Evolutionary conservation across 352 stramenopile species (phyloP), one percentile per base, ranked within the genome.

Genomic region (Plasmopara muralis): DNA sequence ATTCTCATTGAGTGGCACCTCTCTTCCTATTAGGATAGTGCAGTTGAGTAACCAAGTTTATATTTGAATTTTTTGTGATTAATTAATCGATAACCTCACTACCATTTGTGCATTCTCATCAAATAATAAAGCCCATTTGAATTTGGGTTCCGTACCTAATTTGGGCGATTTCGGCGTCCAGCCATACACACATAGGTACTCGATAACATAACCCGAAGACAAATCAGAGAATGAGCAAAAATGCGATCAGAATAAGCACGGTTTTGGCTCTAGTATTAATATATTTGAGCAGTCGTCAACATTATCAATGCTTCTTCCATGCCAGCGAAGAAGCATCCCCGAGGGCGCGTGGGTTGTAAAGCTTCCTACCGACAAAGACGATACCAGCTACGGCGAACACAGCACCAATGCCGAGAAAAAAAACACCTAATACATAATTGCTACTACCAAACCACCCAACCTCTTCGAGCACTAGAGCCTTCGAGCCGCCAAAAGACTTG

Each of bases 401-500:
- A 38, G 48, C 71, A 15, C 74, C 77, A 31, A 84, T 51, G 9
- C 56, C 71, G 12, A 88, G 44, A 47, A 86, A 91, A 33, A 83
- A 77, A 8, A 47, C 60, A 4, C 72, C 77, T 1, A 88, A 60
- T 0, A 79, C 18, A 28, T 64, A 56, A 55, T 91, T 91, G 37
- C 67, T 48, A 37, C 67, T 85, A 37, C 81, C 77, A 46, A 89
- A 85, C 77, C 81, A 91, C 44, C 68, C 62, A 28, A 85, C 43
- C 29, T 87, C 73, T 35, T 68, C 70, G 28, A 90, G 52, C 29
- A 90, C 72, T 29, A 90, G 47, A n/a, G 80, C 65, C 49, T 90
- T 90, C 37, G 68, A 64, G 20, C 74, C 80, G 9, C 30, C 63
- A 43, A 90, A 87, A 2, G 71, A 85, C 6, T 75, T 62, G 14